These are phyloP conservation scores for Lepiota venenata DNA, from an alignment of 768 basidiomycete species.

Conservation along the genomic window DNA sequence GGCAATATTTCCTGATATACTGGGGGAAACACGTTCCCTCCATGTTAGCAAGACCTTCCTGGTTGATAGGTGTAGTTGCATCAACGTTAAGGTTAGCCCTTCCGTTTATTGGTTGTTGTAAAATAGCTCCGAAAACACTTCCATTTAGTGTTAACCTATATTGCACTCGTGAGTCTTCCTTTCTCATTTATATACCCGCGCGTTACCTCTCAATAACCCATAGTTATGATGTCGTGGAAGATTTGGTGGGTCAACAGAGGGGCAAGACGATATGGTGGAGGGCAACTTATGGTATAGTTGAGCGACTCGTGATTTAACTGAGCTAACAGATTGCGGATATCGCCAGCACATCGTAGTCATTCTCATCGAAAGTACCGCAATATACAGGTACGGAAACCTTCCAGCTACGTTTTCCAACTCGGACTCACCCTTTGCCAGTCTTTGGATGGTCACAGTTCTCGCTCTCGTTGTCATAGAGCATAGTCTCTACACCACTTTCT, in stretches of 20 bases:
- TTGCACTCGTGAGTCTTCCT: not conserved
- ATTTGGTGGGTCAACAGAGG: constrained; percentile 2
- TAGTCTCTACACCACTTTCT: constrained; percentile 15
- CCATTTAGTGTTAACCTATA: constrained; percentile 2
- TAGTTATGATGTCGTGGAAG: constrained; percentile 3
- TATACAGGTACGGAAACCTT: constrained; percentile 15
- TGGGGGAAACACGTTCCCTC: not conserved
- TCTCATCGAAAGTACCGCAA: constrained; percentile 16
- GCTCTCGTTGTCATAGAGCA: constrained; percentile 10
- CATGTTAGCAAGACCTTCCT: not conserved
- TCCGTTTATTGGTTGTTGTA: not conserved
- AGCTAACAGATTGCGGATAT: not conserved
- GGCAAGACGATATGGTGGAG: not conserved
- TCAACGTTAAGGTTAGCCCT: not conserved
- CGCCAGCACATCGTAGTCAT: constrained; percentile 13
- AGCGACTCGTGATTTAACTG: not conserved
- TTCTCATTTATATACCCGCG: too few relatives aligned
- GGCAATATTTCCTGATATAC: constrained; percentile 5
- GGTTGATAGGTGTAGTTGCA: constrained; percentile 3
- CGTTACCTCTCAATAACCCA: not conserved
- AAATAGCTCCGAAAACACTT: not conserved
- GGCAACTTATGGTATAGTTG: constrained; percentile 4
- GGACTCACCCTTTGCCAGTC: constrained; percentile 5
- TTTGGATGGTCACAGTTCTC: constrained; percentile 18
- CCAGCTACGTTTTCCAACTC: not conserved